Evolutionary conservation across 2,329 filamentous ascomycete genomes (phyloP), one percentile per base, ranked within the genome.

Genomic region (Claviceps sp.): DNA sequence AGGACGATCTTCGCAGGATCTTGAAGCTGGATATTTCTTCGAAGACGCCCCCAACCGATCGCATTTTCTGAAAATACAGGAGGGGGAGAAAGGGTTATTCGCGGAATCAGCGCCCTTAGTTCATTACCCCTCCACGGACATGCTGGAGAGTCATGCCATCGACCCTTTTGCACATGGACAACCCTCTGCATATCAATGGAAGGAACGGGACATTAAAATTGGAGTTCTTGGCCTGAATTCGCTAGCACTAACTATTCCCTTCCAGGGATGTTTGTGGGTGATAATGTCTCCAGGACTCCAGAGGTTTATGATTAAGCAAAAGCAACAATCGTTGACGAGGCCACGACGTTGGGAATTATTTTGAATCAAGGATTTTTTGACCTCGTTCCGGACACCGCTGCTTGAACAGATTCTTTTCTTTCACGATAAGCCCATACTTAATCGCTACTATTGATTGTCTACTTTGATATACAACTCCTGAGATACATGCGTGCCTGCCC

Each of bases 1-100:
- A 80, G 58, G 72, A 78, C 49, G 70, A 70, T 56, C 71, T 80
- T 52, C 71, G 76, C 47, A 71, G 74, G 53, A 72, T 79, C 51
- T 66, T 80, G 55, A 79, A 78, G 54, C 54, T 72, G 30, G 65
- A 70, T 53, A 50, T 65, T 51, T 53, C 58, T n/a, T 50, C 62
- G 17, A 60, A 61, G 22, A 56, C 61, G 42, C 40, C 55, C n/a
- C 51, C 56, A 2, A 48, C 54, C 4, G 55, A 56, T 34, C 53
- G 41, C 42, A 50, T 60, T 55, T 55, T 56, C 50, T 52, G 46
- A 49, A 24, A 45, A 17, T 7, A 34, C 5, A 17, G 5, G 13
- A 19, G 8, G 7, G 16, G 42, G 16, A 16, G 19, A 24, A 45
- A 16, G 22, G 22, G 13, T 24, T 8, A 26, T 44, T 8, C 13